phyloP scores from a whole-genome alignment of 352 stramenopile species.

The Hyaloperonospora arabidopsidis region DNA sequence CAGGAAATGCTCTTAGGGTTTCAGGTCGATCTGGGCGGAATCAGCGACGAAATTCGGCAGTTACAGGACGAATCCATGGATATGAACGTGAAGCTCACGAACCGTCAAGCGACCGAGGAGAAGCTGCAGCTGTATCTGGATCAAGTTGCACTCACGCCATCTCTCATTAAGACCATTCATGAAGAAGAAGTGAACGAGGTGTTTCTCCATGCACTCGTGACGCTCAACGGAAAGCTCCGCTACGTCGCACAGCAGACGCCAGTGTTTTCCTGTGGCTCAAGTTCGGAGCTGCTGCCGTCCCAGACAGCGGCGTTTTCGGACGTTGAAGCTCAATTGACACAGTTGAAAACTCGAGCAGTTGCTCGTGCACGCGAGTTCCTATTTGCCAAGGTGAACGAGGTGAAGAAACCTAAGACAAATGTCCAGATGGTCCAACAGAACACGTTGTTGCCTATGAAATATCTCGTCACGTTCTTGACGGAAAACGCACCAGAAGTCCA shows the following conservation, averaged over 20 bases:
- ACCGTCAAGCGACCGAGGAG: slow-evolving; percentile 91
- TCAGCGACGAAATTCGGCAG: slow-evolving; percentile 96
- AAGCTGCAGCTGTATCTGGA: slow-evolving; percentile 92
- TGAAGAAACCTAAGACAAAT: slow-evolving; percentile 97
- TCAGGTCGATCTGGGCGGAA: slow-evolving; percentile 95
- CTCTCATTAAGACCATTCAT: slow-evolving; percentile 89
- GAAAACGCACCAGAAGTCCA: slow-evolving; percentile 90
- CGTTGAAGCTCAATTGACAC: slow-evolving; percentile 88
- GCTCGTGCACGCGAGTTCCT: slow-evolving; percentile 90
- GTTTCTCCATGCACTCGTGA: slow-evolving; percentile 91
- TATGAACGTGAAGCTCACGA: slow-evolving; percentile 92
- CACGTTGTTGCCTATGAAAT: slow-evolving; percentile 93
- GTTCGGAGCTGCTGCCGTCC: slow-evolving; percentile 81
- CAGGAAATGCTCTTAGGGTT: slow-evolving; percentile 98
- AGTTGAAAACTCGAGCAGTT: slow-evolving; percentile 73
- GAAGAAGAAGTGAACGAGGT: slow-evolving; percentile 90
- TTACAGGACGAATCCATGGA: slow-evolving; percentile 92
- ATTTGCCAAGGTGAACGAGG: slow-evolving; percentile 85
- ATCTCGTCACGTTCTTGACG: slow-evolving; percentile 92
- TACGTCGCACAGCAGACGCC: slow-evolving; percentile 73
- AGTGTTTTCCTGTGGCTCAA: slow-evolving; percentile 59
- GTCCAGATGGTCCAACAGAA: slow-evolving; percentile 98
- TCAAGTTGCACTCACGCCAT: slow-evolving; percentile 92
- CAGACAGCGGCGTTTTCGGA: slow-evolving; percentile 89
- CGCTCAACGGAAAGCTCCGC: slow-evolving; percentile 89